Conservation (phyloP, 2,329 filamentous ascomycete species). For the Colletotrichum sp. region DNA sequence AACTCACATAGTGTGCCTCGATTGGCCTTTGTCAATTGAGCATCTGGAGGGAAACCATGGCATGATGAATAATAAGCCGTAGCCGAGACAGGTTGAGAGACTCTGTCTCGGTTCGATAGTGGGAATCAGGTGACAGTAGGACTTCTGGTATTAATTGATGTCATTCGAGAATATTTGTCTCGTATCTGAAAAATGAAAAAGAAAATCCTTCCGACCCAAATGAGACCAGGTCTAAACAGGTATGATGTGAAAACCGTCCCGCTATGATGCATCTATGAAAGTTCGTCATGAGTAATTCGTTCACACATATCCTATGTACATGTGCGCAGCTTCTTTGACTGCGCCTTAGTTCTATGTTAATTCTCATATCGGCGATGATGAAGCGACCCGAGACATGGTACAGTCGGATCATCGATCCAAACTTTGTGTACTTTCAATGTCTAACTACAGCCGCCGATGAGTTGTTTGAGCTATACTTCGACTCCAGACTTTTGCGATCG, state of each 20-base stretch:
- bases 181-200: not conserved
- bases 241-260: not conserved
- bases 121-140: not conserved
- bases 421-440: not conserved
- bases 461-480: not conserved
- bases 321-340: not conserved
- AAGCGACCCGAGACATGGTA: not conserved
- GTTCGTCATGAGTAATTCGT: not conserved
- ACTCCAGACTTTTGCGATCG: not conserved
- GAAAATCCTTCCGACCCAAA: not conserved
- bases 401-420: not conserved
- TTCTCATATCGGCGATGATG: not conserved
- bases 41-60: not conserved
- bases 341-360: not conserved
- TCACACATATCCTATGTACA: not conserved
- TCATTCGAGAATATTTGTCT: not conserved
- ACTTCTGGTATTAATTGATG: not conserved
- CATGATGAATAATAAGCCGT: not conserved
- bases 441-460: not conserved
- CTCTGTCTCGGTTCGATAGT: not conserved
- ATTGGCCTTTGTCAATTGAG: not conserved
- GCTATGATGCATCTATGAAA: not conserved
- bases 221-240: not conserved
- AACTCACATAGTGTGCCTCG: not conserved
- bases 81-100: not conserved